phyloP scores from a whole-genome alignment of 108 stramenopile genomes.

The Seminavis robusta region DNA sequence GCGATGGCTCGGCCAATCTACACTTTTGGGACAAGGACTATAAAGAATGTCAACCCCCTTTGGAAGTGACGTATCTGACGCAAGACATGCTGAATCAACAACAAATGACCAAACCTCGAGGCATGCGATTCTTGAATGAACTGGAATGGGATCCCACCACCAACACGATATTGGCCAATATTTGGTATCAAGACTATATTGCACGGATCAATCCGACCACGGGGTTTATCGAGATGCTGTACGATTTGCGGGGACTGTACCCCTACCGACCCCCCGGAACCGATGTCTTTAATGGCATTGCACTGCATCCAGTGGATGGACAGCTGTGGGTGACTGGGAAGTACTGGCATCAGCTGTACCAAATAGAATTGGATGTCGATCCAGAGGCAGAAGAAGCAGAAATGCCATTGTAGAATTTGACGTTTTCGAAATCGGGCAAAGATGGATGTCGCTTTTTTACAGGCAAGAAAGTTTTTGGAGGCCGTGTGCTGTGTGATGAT shows the following conservation, averaged over 20 bases:
- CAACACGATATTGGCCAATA: constrained; percentile 61
- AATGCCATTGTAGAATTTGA: too few species aligned
- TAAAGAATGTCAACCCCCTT: too few species aligned
- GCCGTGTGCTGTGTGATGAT: too few species aligned
- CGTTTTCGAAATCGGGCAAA: too few species aligned
- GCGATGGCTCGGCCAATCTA: constrained; percentile 62
- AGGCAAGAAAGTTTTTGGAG: too few species aligned
- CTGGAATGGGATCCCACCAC: constrained; percentile 65
- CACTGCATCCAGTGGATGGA: constrained; percentile 28
- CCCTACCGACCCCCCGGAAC: constrained; percentile 9
- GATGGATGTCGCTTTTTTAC: too few species aligned
- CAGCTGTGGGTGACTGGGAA: constrained; percentile 78
- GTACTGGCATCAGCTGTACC: constrained; percentile 66
- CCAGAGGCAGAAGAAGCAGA: too few species aligned
- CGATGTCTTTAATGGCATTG: constrained; percentile 80
- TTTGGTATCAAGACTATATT: constrained; percentile 71
- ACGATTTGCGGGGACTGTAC: constrained; percentile 52
- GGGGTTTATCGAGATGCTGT: constrained; percentile 45
- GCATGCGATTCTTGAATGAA: constrained; percentile 55
- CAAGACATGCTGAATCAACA: constrained; percentile 10
- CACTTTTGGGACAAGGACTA: constrained; percentile 54
- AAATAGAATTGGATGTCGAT: constrained; percentile 57
- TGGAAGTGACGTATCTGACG: too few species aligned
- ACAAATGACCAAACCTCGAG: constrained; percentile 10
- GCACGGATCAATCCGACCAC: constrained; percentile 55